These are phyloP conservation scores for Verticillium isaacii DNA, from an alignment of 2,329 filamentous ascomycete species.

Conservation along the genomic window DNA sequence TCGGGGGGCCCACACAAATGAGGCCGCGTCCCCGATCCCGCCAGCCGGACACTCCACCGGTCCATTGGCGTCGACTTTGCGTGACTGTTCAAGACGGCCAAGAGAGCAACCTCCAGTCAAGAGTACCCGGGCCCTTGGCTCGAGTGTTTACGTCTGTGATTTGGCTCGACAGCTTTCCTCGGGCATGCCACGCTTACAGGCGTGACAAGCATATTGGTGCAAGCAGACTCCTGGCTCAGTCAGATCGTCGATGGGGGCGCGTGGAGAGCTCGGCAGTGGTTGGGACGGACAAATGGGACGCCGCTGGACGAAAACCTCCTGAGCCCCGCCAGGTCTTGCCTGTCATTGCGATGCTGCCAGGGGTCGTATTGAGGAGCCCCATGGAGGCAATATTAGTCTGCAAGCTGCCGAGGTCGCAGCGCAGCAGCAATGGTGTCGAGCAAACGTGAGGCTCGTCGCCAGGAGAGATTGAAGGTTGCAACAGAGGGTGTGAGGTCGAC, in stretches of 20 bases:
- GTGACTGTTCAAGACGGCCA: not conserved
- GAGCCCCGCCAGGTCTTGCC: not conserved
- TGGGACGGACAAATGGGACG: not conserved
- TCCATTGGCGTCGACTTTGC: not conserved
- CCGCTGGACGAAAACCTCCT: not conserved
- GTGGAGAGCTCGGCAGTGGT: not conserved
- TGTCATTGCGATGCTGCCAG: not conserved
- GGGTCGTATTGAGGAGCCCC: not conserved
- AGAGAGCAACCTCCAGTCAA: not conserved
- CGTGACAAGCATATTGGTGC: not conserved
- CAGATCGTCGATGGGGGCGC: not conserved
- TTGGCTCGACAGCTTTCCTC: not conserved
- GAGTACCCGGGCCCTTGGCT: not conserved
- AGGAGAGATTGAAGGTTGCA: not conserved
- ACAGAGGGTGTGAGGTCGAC: not conserved
- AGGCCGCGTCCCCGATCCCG: not conserved
- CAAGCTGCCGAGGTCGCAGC: not conserved
- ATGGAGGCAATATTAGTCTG: not conserved
- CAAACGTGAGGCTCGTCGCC: not conserved
- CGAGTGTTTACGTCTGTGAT: not conserved
- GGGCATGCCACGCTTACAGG: not conserved
- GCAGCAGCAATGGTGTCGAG: not conserved
- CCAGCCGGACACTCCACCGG: not conserved
- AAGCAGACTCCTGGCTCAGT: not conserved
- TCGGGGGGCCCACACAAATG: not conserved